Percentiles rank a stretch among this genome's conserved stretches.
Evolutionary conservation across 768 basidiomycete genomes (phyloP).

Genomic region (Pleurotus pulmonarius): DNA sequence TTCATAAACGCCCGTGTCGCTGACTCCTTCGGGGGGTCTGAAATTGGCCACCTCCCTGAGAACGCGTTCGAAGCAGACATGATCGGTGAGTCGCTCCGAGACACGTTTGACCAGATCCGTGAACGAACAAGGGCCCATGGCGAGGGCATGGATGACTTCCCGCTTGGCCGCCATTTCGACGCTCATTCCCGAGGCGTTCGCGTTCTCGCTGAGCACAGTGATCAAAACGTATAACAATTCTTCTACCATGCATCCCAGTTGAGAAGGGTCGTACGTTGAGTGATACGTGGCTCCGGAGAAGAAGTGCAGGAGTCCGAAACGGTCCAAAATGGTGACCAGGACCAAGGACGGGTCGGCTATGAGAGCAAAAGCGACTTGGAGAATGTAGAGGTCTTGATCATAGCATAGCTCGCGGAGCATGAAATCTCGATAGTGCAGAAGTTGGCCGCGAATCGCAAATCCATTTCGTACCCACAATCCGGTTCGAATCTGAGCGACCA

Average conservation of each 20-base stretch:
- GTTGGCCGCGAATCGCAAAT: conserved; percentile 90
- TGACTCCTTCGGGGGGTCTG: conserved; percentile 70
- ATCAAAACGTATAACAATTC: conserved; percentile 88
- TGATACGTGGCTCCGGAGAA: conserved; percentile 69
- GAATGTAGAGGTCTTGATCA: conserved; percentile 88
- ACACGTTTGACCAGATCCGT: conserved; percentile 90
- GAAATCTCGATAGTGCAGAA: conserved; percentile 94
- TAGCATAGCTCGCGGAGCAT: conserved; percentile 94
- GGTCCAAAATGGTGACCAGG: conserved; percentile 83
- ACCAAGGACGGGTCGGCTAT: conserved; percentile 76
- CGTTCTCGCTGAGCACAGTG: conserved; percentile 80
- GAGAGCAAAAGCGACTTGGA: conserved; percentile 74
- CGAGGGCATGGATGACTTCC: conserved; percentile 89
- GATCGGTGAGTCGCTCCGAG: conserved; percentile 85
- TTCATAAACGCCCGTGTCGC: conserved; percentile 85
- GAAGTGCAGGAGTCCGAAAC: conserved; percentile 79
- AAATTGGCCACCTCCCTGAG: conserved; percentile 79
- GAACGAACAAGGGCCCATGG: conserved; percentile 82
- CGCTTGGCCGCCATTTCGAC: conserved; percentile 64
- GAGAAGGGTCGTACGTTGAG: conserved; percentile 61
- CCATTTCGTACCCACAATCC: conserved; percentile 99
- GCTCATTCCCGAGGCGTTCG: conserved; percentile 65
- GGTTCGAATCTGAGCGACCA: conserved; percentile 93
- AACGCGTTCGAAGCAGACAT: conserved; percentile 75
- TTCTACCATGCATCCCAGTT: conserved; percentile 84